Evolutionary conservation across 164 flowering plant genomes (phyloP).

Genomic region (Malania oleifera): DNA sequence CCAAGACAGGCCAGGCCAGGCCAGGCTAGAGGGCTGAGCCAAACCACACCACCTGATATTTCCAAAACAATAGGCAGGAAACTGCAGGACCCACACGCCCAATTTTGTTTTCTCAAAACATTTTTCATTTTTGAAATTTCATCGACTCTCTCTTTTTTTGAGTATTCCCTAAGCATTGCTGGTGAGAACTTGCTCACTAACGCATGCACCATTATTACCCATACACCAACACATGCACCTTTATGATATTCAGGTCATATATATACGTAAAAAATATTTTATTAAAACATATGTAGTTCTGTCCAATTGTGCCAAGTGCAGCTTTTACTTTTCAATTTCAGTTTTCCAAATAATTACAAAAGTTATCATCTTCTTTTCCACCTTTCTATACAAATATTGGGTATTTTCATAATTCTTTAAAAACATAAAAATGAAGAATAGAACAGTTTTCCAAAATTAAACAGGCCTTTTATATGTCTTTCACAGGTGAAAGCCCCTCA

Average conservation of each 20-base stretch:
- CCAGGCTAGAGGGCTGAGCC: not conserved
- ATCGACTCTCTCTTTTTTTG: conserved; percentile 24
- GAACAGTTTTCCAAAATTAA: too few relatives aligned
- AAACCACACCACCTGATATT: conserved; percentile 6
- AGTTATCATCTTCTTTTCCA: too few relatives aligned
- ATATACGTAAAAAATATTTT: not conserved
- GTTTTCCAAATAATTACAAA: too few relatives aligned
- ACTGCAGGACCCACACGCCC: conserved; percentile 12
- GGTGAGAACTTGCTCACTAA: conserved; percentile 33
- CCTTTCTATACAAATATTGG: too few relatives aligned
- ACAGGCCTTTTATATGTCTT: too few relatives aligned
- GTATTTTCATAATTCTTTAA: too few relatives aligned
- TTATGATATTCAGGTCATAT: conserved; percentile 26
- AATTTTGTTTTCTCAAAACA: not conserved
- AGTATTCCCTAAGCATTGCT: conserved; percentile 40
- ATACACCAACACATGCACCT: conserved; percentile 32
- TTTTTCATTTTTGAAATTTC: not conserved
- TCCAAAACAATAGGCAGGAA: conserved; percentile 8
- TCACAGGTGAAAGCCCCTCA: too few relatives aligned
- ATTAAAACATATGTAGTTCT: too few relatives aligned
- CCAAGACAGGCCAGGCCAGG: too few relatives aligned
- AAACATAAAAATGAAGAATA: too few relatives aligned
- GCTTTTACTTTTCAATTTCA: too few relatives aligned
- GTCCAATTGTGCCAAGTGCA: too few relatives aligned
- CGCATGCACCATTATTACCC: conserved; percentile 40